These are phyloP conservation scores for Scopulariopsis brevicaulis DNA, from an alignment of 2,329 filamentous ascomycete genomes.

Conservation along the genomic window DNA sequence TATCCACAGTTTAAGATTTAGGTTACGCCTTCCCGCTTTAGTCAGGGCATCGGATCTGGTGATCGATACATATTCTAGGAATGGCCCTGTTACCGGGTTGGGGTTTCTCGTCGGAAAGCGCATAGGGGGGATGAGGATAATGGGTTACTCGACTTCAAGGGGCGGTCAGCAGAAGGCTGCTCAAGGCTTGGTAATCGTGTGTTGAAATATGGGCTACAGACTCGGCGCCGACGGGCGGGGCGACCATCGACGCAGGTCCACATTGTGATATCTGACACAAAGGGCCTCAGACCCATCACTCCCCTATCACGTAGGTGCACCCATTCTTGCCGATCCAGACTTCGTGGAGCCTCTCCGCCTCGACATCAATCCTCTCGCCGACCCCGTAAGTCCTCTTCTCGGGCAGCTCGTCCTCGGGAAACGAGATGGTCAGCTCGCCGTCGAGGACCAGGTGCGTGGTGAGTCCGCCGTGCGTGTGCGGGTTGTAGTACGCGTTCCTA, in stretches of 20 bases:
- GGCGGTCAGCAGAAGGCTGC: neutral
- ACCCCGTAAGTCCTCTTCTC: slow-evolving; percentile 46
- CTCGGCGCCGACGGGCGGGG: too few species aligned
- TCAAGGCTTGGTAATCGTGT: neutral
- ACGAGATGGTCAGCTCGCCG: slow-evolving; percentile 55
- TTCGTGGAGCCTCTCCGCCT: slow-evolving; percentile 51
- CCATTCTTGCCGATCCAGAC: slow-evolving; percentile 57
- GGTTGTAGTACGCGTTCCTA: slow-evolving; percentile 57
- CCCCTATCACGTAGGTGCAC: slow-evolving; percentile 57
- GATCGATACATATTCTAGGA: neutral
- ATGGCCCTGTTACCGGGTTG: neutral
- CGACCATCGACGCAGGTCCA: neutral
- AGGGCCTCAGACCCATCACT: slow-evolving; percentile 15
- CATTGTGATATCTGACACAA: neutral
- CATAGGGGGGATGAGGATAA: neutral
- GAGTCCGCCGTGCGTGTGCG: slow-evolving; percentile 51
- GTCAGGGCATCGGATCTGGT: neutral
- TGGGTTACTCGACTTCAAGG: neutral
- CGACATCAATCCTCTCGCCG: slow-evolving; percentile 55
- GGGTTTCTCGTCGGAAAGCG: neutral
- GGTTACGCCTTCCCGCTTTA: neutral
- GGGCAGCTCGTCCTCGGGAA: slow-evolving; percentile 44
- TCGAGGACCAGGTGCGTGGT: slow-evolving; percentile 60
- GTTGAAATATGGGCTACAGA: neutral
- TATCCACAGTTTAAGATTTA: neutral